Percentiles rank a stretch among this genome's conserved stretches.
Evolutionary conservation across 441 rosid genomes (phyloP).

Genomic region (Francoa sonchifolia): DNA sequence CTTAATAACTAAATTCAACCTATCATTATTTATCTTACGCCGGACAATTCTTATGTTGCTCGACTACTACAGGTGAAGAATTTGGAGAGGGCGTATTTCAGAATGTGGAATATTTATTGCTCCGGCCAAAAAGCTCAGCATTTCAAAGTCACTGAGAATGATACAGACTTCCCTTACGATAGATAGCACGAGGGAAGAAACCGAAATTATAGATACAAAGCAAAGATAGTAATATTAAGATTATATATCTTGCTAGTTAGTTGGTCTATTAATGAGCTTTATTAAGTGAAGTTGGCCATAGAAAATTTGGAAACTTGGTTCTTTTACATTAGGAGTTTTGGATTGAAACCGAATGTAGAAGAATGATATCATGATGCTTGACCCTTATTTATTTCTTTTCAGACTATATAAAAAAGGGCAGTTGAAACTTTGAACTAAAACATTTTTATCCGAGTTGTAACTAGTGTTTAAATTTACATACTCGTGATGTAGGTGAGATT

Average conservation of each 20-base stretch:
- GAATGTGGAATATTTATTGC: slow-evolving; percentile 91
- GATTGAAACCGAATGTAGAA: too few species aligned
- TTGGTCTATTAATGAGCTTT: slow-evolving; percentile 1
- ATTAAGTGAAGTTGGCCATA: slow-evolving; percentile 4
- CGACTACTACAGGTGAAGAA: slow-evolving; percentile 54
- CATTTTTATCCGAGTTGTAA: too few species aligned
- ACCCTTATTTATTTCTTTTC: too few species aligned
- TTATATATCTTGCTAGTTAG: too few species aligned
- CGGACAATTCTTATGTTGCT: neutral
- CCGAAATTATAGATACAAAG: slow-evolving; percentile 46
- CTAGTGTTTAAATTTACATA: too few species aligned
- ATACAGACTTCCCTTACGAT: slow-evolving; percentile 64
- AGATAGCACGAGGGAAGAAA: slow-evolving; percentile 23
- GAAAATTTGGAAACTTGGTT: slow-evolving; percentile 2
- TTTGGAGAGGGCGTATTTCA: slow-evolving; percentile 80
- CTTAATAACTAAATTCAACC: neutral
- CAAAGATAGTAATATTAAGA: slow-evolving; percentile 14
- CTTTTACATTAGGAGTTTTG: too few species aligned
- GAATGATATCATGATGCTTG: too few species aligned
- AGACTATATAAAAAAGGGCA: too few species aligned
- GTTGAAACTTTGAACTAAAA: too few species aligned
- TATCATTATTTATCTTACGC: neutral
- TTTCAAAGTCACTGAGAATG: slow-evolving; percentile 72
- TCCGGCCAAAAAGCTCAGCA: slow-evolving; percentile 62
- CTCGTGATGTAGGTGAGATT: too few species aligned